Evolutionary conservation across 352 stramenopile species (phyloP).

Genomic region (Phytophthora tubulina): DNA sequence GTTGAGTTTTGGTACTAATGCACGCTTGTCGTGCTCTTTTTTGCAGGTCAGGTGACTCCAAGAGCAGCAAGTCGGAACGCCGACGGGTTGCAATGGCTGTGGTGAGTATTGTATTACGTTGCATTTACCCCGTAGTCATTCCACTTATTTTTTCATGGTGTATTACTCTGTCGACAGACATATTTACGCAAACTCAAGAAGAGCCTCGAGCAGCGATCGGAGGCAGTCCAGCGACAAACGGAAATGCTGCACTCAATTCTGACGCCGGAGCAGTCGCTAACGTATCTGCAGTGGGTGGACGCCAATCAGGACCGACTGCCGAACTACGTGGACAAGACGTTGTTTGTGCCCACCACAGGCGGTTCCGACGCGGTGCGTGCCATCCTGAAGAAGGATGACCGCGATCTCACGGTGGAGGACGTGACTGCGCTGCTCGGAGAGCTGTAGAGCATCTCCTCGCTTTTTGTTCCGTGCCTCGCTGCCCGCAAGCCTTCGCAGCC

Average conservation of each 20-base stretch:
- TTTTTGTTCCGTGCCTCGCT: constrained; percentile 28
- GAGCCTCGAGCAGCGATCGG: constrained; percentile 81
- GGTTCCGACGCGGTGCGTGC: constrained; percentile 73
- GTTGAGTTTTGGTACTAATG: constrained; percentile 5
- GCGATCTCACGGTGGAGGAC: constrained; percentile 89
- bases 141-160: constrained; percentile 3
- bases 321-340: constrained; percentile 71
- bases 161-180: constrained; percentile 48
- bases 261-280: constrained; percentile 86
- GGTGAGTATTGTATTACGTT: constrained; percentile 47
- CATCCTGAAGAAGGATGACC: constrained; percentile 87
- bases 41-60: constrained; percentile 75
- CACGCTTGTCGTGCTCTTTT: background rate
- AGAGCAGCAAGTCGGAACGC: constrained; percentile 85
- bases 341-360: constrained; percentile 58
- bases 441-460: constrained; percentile 45
- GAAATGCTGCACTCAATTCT: constrained; percentile 88
- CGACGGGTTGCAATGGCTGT: constrained; percentile 84
- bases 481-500: constrained; percentile 6
- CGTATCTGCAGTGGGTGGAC: constrained; percentile 86
- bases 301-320: constrained; percentile 79
- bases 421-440: constrained; percentile 81
- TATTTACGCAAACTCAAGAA: constrained; percentile 92
- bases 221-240: constrained; percentile 81
- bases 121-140: background rate